These are phyloP conservation scores for Catenaria anguillulae DNA, from an alignment of 371 early-diverging fungal genomes.

Conservation along the genomic window DNA sequence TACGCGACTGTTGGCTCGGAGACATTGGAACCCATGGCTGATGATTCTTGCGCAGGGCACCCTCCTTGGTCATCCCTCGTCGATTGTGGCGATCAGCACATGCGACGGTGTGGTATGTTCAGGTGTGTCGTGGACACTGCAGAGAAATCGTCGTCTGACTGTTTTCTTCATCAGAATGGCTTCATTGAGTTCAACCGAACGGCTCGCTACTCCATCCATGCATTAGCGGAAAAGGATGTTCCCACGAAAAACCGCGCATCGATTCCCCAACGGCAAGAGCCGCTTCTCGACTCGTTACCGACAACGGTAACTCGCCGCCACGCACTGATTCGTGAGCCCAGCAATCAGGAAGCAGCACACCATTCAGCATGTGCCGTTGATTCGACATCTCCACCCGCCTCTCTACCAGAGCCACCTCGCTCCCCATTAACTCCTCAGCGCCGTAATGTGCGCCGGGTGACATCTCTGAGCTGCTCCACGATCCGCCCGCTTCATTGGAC, in stretches of 20 bases:
- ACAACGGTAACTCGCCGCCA: too few relatives aligned
- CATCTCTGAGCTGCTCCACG: neutral
- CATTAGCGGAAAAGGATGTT: neutral
- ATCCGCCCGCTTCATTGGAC: too few relatives aligned
- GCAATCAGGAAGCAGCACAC: too few relatives aligned
- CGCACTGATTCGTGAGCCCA: too few relatives aligned
- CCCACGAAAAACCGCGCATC: neutral
- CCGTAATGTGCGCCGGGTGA: too few relatives aligned
- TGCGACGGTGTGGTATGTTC: slow-evolving; percentile 6
- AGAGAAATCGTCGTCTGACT: neutral
- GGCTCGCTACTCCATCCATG: neutral
- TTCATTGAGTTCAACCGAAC: neutral
- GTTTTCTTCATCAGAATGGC: neutral
- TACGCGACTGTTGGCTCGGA: neutral
- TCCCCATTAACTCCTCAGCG: too few relatives aligned
- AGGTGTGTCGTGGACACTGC: neutral
- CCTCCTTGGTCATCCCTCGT: neutral
- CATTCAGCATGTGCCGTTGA: too few relatives aligned
- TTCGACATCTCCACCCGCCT: too few relatives aligned
- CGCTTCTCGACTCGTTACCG: neutral
- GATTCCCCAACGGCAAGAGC: neutral
- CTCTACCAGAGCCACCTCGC: too few relatives aligned
- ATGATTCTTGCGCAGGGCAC: too few relatives aligned
- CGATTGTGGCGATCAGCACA: slow-evolving; percentile 6
- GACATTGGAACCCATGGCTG: too few relatives aligned